Evolutionary conservation across 371 early-diverging fungal genomes (phyloP), one percentile per base, ranked within the genome.

Genomic region (Syncephalastrum sp.): DNA sequence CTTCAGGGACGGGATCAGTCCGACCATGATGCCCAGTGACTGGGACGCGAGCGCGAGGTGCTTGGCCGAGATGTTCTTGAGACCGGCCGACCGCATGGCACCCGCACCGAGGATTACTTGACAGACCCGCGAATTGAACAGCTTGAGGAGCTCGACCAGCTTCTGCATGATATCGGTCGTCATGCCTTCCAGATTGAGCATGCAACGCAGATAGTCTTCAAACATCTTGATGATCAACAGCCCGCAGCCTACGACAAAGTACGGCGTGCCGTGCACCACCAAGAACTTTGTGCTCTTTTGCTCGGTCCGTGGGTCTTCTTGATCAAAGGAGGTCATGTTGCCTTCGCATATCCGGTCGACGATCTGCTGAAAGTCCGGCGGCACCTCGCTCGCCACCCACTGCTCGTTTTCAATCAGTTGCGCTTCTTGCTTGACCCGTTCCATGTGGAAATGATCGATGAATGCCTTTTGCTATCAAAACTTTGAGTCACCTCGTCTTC

Each of bases 71-170:
- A 97, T 97, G 61, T 91, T 94, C 60, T 94, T 94, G 38, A 97
- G 71, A 4, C 97, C 97, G 5, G 96, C 97, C 6, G 96, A 95
- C 24, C 86, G 83, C 85, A 94, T 90, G 0, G 97, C 97, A 1
- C 97, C 97, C 1, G 96, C 97, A 2, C 97, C 97, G 13, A 97
- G 77, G 66, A 97, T 94, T 4, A 95, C 92, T 74, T 96, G 96
- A 69, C 96, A 95, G 4, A 88, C 85, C 53, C 92, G 74, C 4
- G 94, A 91, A 67, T 97, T 97, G 73, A 94, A 94, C 13, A 92
- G 60, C 91, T 91, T 54, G 27, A 95, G 73, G 10, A 95, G 57
- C 58, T 95, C 96, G 1, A 89, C 73, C 21, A 95, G 70, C 43
- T 91, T 85, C 59, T 94, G 91, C 80, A 93, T 82, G 17, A 92